Evolutionary conservation across 805 yeast species (phyloP).

Genomic region (Kazachstania kunashirensis): DNA sequence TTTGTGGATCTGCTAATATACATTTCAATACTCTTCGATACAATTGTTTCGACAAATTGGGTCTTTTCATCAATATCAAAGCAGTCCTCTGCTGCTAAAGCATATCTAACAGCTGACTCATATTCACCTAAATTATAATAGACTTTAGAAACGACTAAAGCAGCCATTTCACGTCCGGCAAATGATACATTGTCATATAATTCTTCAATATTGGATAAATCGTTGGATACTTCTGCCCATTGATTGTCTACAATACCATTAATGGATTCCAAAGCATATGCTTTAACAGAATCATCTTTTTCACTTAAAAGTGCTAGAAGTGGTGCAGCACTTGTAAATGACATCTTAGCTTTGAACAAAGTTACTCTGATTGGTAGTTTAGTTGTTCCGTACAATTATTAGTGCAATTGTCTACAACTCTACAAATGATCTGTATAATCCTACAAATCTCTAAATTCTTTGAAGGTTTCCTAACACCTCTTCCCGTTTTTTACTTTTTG

Average conservation of each 20-base stretch:
- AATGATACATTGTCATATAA: slow-evolving; percentile 77
- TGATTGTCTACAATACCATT: slow-evolving; percentile 77
- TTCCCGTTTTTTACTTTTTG: too few relatives aligned
- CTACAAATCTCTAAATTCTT: too few relatives aligned
- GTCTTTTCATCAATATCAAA: slow-evolving; percentile 62
- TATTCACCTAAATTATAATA: slow-evolving; percentile 90
- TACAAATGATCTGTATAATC: too few relatives aligned
- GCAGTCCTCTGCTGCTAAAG: slow-evolving; percentile 72
- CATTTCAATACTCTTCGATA: slow-evolving; percentile 81
- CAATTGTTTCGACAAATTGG: slow-evolving; percentile 89
- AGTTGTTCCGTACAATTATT: too few relatives aligned
- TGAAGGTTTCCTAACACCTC: too few relatives aligned
- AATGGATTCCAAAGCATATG: slow-evolving; percentile 76
- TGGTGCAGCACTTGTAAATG: slow-evolving; percentile 81
- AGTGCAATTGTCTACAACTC: too few relatives aligned
- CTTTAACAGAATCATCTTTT: slow-evolving; percentile 63
- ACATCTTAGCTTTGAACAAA: too few relatives aligned
- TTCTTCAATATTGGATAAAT: slow-evolving; percentile 79
- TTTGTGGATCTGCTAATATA: slow-evolving; percentile 60
- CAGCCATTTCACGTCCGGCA: slow-evolving; percentile 73
- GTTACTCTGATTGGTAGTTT: too few relatives aligned
- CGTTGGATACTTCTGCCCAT: slow-evolving; percentile 97
- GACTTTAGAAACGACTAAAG: slow-evolving; percentile 83
- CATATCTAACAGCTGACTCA: slow-evolving; percentile 80
- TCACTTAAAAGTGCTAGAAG: slow-evolving; percentile 83